These are phyloP conservation scores for Hyphodiscus hymeniophilus DNA, from an alignment of 495 filamentous ascomycete species.

Conservation along the genomic window DNA sequence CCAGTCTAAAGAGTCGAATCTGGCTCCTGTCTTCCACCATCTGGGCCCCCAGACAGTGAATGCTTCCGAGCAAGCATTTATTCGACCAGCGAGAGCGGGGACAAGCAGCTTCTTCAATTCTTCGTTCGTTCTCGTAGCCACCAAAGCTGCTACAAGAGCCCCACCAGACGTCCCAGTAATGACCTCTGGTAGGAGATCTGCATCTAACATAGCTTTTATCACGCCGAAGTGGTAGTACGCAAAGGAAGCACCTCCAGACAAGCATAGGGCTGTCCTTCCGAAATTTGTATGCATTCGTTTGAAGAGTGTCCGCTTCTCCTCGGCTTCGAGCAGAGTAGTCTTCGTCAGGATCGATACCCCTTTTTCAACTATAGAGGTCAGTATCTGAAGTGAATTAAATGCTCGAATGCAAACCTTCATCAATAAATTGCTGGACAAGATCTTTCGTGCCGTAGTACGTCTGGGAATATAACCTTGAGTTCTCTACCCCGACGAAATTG, in stretches of 20 bases:
- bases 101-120: slow-evolving; percentile 81
- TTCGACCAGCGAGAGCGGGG: slow-evolving; percentile 73
- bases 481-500: slow-evolving; percentile 95
- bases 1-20: slow-evolving; percentile 92
- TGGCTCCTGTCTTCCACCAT: slow-evolving; percentile 88
- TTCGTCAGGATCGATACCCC: slow-evolving; percentile 59
- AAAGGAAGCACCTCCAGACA: slow-evolving; percentile 92
- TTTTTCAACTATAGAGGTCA: slow-evolving; percentile 35
- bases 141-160: slow-evolving; percentile 79
- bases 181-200: slow-evolving; percentile 77
- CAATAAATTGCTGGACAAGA: slow-evolving; percentile 79
- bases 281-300: slow-evolving; percentile 85
- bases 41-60: slow-evolving; percentile 68
- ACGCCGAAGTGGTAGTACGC: slow-evolving; percentile 97
- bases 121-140: slow-evolving; percentile 84
- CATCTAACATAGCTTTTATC: slow-evolving; percentile 82
- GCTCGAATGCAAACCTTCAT: slow-evolving; percentile 49
- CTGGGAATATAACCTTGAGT: slow-evolving; percentile 85
- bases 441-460: slow-evolving; percentile 95
- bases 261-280: slow-evolving; percentile 83
- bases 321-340: slow-evolving; percentile 53
- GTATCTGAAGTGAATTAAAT: background rate
- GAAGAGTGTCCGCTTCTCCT: slow-evolving; percentile 76
- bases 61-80: slow-evolving; percentile 75
- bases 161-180: slow-evolving; percentile 95